phyloP scores from a whole-genome alignment of 2,329 filamentous ascomycete genomes.

The Lachnellula willkommii region DNA sequence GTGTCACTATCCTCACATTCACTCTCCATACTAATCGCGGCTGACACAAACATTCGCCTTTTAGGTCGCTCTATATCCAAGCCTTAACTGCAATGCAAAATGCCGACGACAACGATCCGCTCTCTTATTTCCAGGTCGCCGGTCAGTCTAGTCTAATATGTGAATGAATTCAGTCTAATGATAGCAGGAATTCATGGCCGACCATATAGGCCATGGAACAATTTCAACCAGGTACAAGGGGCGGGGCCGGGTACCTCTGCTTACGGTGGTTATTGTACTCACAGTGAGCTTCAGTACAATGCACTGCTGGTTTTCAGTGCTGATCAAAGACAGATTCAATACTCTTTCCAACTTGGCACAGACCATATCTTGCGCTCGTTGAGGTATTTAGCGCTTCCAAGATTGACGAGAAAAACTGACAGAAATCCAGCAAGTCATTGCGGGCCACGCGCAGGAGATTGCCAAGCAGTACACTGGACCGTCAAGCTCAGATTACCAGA shows the following conservation, averaged over 20 bases:
- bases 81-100: constrained; percentile 15
- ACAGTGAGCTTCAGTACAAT: constrained; percentile 14
- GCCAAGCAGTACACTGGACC: constrained; percentile 31
- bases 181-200: constrained; percentile 18
- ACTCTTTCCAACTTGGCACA: constrained; percentile 42
- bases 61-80: constrained; percentile 19
- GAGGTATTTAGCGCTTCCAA: constrained; percentile 39
- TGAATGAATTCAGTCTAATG: neutral
- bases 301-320: neutral
- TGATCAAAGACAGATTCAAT: neutral
- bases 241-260: neutral
- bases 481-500: constrained; percentile 34
- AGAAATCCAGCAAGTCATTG: constrained; percentile 45
- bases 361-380: constrained; percentile 48
- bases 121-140: constrained; percentile 18
- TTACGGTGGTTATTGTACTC: constrained; percentile 28
- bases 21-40: neutral
- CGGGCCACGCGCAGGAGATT: constrained; percentile 41
- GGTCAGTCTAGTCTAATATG: constrained; percentile 7
- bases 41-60: neutral
- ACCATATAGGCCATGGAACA: constrained; percentile 26
- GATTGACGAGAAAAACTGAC: neutral
- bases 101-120: constrained; percentile 3
- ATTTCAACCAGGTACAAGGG: constrained; percentile 9
- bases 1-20: neutral